These are phyloP conservation scores for Fusarium duplospermum DNA, from an alignment of 2,329 filamentous ascomycete species.

Conservation along the genomic window DNA sequence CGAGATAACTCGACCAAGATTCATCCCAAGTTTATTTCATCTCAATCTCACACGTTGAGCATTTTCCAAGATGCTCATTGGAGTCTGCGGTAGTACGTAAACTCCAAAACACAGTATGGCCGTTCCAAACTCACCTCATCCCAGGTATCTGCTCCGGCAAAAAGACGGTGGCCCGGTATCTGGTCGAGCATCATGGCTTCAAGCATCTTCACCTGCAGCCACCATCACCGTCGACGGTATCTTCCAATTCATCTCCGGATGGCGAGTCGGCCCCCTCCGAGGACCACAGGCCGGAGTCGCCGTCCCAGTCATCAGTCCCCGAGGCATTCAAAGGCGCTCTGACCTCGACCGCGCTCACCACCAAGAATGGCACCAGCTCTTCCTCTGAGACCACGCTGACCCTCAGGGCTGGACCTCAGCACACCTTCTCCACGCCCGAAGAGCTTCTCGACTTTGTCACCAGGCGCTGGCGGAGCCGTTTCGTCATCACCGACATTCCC, in stretches of 20 bases:
- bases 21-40: background rate
- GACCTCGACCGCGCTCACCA: slow-evolving; percentile 44
- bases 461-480: slow-evolving; percentile 82
- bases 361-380: slow-evolving; percentile 40
- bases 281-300: slow-evolving; percentile 11
- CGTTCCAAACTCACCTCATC: slow-evolving; percentile 20
- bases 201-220: slow-evolving; percentile 71
- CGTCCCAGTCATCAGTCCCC: slow-evolving; percentile 16
- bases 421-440: slow-evolving; percentile 70
- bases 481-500: slow-evolving; percentile 87
- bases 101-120: background rate
- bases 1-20: slow-evolving; percentile 3
- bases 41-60: background rate
- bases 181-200: slow-evolving; percentile 87
- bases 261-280: slow-evolving; percentile 21
- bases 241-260: slow-evolving; percentile 15
- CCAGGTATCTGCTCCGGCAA: slow-evolving; percentile 94
- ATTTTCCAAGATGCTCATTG: slow-evolving; percentile 74
- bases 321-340: slow-evolving; percentile 41
- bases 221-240: slow-evolving; percentile 6
- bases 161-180: slow-evolving; percentile 87
- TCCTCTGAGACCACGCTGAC: slow-evolving; percentile 43
- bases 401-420: slow-evolving; percentile 40
- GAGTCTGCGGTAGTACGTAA: slow-evolving; percentile 76
- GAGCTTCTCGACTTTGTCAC: slow-evolving; percentile 88